Conservation (phyloP, 495 filamentous ascomycete species). For the Xylaria scruposa region DNA sequence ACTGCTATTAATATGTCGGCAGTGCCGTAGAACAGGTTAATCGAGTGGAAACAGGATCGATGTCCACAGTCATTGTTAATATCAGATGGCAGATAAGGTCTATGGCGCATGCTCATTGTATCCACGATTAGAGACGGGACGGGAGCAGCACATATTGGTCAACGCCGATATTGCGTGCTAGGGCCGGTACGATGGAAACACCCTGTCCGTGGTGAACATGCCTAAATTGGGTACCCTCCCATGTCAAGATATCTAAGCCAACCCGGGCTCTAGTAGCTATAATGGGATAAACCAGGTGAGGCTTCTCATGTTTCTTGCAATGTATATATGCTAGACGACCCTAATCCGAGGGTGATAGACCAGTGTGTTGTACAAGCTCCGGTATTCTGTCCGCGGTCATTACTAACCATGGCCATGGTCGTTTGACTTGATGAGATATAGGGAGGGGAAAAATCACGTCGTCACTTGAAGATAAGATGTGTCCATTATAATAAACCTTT, state of each 20-base stretch:
- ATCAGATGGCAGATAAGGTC: conserved; percentile 3
- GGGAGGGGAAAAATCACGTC: too few relatives aligned
- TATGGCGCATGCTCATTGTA: not conserved
- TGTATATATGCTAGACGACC: not conserved
- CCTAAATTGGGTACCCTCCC: conserved; percentile 35
- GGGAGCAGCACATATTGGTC: conserved; percentile 20
- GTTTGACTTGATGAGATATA: not conserved
- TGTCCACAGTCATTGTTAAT: conserved; percentile 11
- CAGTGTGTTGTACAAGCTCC: not conserved
- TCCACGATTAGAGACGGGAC: conserved; percentile 7
- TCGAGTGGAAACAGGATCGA: not conserved
- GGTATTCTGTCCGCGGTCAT: not conserved
- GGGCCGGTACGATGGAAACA: conserved; percentile 20
- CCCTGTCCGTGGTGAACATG: conserved; percentile 31
- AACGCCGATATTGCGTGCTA: conserved; percentile 25
- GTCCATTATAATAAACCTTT: not conserved
- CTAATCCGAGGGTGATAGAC: not conserved
- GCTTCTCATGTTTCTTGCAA: not conserved
- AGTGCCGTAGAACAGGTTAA: not conserved
- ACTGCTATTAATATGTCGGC: conserved; percentile 11
- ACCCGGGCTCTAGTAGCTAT: conserved; percentile 18
- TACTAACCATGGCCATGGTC: not conserved
- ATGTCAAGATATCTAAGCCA: conserved; percentile 27
- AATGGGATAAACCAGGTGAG: not conserved
- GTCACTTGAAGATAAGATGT: not conserved